Conservation (phyloP, 345 rosid species). For the Firmiana major region DNA sequence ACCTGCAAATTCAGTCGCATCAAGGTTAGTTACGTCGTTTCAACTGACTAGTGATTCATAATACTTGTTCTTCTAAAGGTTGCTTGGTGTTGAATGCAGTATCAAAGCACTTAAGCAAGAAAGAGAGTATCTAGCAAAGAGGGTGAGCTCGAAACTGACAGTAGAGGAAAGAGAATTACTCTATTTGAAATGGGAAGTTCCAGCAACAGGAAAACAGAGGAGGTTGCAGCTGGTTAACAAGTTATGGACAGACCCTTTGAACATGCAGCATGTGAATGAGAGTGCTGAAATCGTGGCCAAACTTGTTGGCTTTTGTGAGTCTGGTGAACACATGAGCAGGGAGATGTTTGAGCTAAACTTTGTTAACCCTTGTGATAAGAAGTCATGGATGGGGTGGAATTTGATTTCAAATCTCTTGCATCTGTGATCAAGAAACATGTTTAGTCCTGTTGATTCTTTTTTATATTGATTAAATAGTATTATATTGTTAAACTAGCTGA, state of each 20-base stretch:
- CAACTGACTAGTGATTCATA: background rate
- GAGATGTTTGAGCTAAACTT: slow-evolving; percentile 91
- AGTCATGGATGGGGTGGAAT: slow-evolving; percentile 93
- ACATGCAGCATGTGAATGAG: slow-evolving; percentile 69
- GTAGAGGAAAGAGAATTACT: slow-evolving; percentile 75
- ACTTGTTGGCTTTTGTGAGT: slow-evolving; percentile 85
- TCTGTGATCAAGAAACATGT: background rate
- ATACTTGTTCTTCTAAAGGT: background rate
- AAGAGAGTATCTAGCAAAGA: slow-evolving; percentile 80
- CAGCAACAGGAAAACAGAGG: slow-evolving; percentile 79
- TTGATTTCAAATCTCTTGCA: no score
- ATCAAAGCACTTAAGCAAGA: slow-evolving; percentile 80
- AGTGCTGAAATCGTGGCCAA: slow-evolving; percentile 80
- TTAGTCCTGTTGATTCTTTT: background rate
- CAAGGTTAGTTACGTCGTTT: slow-evolving; percentile 66
- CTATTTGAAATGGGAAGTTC: slow-evolving; percentile 77
- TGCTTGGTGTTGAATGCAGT: slow-evolving; percentile 33
- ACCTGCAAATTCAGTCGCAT: slow-evolving; percentile 80
- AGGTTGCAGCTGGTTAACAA: slow-evolving; percentile 77
- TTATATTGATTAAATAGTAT: no score
- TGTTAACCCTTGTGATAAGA: slow-evolving; percentile 68
- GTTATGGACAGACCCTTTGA: slow-evolving; percentile 62
- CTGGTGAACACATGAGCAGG: slow-evolving; percentile 63
- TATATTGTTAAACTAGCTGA: no score
- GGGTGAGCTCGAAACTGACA: slow-evolving; percentile 67